Base-by-base conservation (phyloP, 1,139 yeast genomes). In the Geotrichum reessii region DNA sequence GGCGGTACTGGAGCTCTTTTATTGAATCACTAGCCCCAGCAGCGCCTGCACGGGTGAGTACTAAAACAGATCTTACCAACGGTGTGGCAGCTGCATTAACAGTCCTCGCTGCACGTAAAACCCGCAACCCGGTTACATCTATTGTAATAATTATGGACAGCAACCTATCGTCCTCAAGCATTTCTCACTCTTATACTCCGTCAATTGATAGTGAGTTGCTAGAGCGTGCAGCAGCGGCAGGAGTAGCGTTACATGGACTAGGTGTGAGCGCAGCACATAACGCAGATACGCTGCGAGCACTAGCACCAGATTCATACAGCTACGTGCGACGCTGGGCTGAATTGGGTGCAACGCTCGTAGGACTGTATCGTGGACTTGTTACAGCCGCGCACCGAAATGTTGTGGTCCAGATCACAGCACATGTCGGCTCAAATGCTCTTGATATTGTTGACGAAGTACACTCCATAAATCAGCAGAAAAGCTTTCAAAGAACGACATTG, bases 81-180 rank as follows among this genome's bases (percentile, higher is more conserved):
- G 55, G 49, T 12, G 12, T 52, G 4, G 52, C 28, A 8, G 47
- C 28, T 12, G 51, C 52, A 5, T 21, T 55, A 27, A 49, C n/a
- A 2, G 48, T 46, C 9, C 28, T 55, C 4, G 50, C 46, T 1
- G 22, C 58, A 7, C 50, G 47, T n/a, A 24, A 33, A 47, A 25
- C 55, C 25, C 46, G 46, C 19, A 61, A 61, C 42, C 62, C 62
- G 2, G 51, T 61, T 3, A 44, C 60, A 9, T 50, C 58, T 5
- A 50, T 62, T 7, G 25, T 47, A n/a, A 33, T 62, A 11, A 53
- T 62, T 25, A 56, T 58, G 4, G 63, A 62, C 37, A 19, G 44
- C 44, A 37, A 19, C 44, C 19, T 37, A n/a, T 17, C 44, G 44
- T 8, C 44, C 14, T 17, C 19, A 2, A 14, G 44, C n/a, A 19